Percentiles rank a stretch among this genome's conserved stretches.
phyloP scores from a whole-genome alignment of 495 filamentous ascomycete species.

The Opeltia flavorubescens region DNA sequence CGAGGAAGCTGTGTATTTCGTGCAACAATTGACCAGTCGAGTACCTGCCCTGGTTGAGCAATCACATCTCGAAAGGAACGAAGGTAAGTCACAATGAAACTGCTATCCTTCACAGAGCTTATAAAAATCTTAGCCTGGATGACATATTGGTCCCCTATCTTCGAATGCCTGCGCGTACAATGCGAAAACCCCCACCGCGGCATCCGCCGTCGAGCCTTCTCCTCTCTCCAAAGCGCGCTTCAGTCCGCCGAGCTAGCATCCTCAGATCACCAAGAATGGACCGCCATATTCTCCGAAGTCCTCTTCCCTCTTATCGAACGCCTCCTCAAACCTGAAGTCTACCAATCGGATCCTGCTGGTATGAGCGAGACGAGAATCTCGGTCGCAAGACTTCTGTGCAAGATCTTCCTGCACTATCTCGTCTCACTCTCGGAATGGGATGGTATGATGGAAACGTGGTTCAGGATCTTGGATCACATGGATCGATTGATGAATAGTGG shows the following conservation, averaged over 20 bases:
- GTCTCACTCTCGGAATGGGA: conserved; percentile 71
- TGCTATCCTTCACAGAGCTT: not conserved
- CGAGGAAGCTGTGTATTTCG: conserved; percentile 62
- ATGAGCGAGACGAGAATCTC: conserved; percentile 95
- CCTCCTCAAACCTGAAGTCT: conserved; percentile 89
- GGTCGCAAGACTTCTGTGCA: conserved; percentile 80
- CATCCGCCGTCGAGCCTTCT: conserved; percentile 76
- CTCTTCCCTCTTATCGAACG: conserved; percentile 86
- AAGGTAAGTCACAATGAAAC: conserved; percentile 40
- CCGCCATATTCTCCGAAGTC: conserved; percentile 84
- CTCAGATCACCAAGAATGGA: conserved; percentile 74
- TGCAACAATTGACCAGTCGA: conserved; percentile 64
- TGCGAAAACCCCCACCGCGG: conserved; percentile 93
- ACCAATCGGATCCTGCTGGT: conserved; percentile 76
- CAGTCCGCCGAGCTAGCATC: conserved; percentile 69
- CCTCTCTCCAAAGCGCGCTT: conserved; percentile 74
- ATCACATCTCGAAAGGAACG: conserved; percentile 77
- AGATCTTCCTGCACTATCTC: conserved; percentile 90
- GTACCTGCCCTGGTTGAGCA: conserved; percentile 79
- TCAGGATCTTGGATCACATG: conserved; percentile 86
- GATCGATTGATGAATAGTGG: conserved; percentile 95
- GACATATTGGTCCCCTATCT: conserved; percentile 94
- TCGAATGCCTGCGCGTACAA: conserved; percentile 73
- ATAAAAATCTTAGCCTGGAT: conserved; percentile 59
- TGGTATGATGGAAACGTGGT: conserved; percentile 88